Evolutionary conservation across 257 asterid genomes (phyloP), one percentile per base, ranked within the genome.

Genomic region (Lycium barbarum): DNA sequence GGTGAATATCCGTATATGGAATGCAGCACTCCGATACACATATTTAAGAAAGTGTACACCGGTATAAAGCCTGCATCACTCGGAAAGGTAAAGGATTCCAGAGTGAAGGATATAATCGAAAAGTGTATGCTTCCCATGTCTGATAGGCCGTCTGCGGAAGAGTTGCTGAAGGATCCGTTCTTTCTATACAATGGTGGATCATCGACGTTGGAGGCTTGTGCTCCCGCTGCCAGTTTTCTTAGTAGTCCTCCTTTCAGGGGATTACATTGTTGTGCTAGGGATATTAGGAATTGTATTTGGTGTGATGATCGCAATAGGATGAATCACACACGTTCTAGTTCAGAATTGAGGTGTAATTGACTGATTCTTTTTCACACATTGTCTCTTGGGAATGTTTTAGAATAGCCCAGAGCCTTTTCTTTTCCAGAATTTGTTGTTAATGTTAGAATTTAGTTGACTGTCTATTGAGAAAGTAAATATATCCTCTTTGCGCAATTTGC

Each of bases 1-100:
- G 66, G 66, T 14, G 91, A 92, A 43, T 87, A 51, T 58, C 92
- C 94, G 4, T 90, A 88, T 38, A 83, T 84, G 2, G 92, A 90
- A 79, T 92, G 92, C 67, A 85, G 85, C 6, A 89, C 85, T 40
- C 85, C 74, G 3, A 87, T 85, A 0, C 92, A 90, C 80, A 89
- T 90, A 4, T 88, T 72, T 84, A 89, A 83, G 91, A 88, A 87
- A 87, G 92, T 88, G 58, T 43, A 43, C 36, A 45, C 9, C 2
- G 36, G 80, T 72, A 57, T 43, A n/a, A 45, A 72, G 38, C 80
- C 80, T 1, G 38, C 33, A 8, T 43, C 80, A 43, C 36, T 72
- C 9, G 58, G 0, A 45, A 72, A 72, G 5, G 18, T 45, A 15
- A 11, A 72, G 36, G 80, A 72, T 17, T 57, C 22, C 0, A 57